Evolutionary conservation across 441 rosid species (phyloP), one percentile per base, ranked within the genome.

Genomic region (Euphorbia schlechtendalii): DNA sequence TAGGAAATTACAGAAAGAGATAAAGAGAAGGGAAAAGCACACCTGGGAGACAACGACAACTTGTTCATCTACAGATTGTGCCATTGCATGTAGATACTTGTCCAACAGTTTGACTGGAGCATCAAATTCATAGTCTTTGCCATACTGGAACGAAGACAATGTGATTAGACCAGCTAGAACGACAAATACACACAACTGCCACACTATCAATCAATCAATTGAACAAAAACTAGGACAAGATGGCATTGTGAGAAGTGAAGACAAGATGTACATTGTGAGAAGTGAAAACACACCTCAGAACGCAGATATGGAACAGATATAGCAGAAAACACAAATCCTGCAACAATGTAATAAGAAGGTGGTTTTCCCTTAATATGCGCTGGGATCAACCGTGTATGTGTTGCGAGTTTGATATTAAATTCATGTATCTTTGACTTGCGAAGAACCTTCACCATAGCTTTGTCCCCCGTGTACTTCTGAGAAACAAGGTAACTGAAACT

Each of bases 31-130:
- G 17, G 51, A 40, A 43, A 61, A 55, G 43, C 32, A 46, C 20
- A 88, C 98, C 96, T 90, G 98, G 54, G 98, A 90, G 62, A 93
- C 79, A 43, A 93, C 97, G 71, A 90, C 90, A 65, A 90, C 84
- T 68, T 93, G 97, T 76, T 90, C 96, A 69, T 88, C 96, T 14
- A 78, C 79, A 20, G 88, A 82, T 62, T 88, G 83, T 21, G 95
- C 89, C 95, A 90, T 82, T 53, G 86, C 84, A 71, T 90, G 87
- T 56, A 86, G 82, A 78, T 81, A 90, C 73, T 88, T 90, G 73
- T 88, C 96, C 84, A 90, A 78, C 22, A 93, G 85, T 71, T 93
- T 90, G 57, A 90, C 96, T 0, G 97, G 97, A 64, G 99, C 91
- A 70, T 87, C 96, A 55, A 76, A 93, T 62, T 90, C 95, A 56